A percentile compares a stretch with the other conserved stretches of the same genome.
phyloP scores from a whole-genome alignment of 257 asterid genomes.

The Salvia hispanica region DNA sequence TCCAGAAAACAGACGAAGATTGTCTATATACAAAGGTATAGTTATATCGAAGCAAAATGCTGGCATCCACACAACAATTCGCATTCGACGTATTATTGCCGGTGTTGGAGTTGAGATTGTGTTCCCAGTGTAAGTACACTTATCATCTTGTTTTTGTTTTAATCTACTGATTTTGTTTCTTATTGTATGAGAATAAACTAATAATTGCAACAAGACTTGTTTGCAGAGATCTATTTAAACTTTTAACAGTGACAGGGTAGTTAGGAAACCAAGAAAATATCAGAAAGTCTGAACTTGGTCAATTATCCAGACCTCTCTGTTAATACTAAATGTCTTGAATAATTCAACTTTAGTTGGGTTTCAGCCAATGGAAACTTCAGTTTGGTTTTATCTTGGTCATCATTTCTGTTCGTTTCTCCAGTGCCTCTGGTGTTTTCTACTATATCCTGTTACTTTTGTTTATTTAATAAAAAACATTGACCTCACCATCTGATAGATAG shows the following conservation, averaged over 20 bases:
- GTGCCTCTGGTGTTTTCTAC: background rate
- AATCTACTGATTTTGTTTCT: constrained; percentile 16
- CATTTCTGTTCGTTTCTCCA: background rate
- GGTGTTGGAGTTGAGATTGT: constrained; percentile 97
- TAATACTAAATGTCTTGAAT: background rate
- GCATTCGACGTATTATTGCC: constrained; percentile 83
- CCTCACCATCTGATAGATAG: background rate
- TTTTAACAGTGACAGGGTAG: background rate
- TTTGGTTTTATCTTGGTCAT: background rate
- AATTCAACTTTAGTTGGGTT: constrained; percentile 4
- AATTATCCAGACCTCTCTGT: background rate
- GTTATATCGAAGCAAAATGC: constrained; percentile 89
- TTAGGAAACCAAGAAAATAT: constrained; percentile 4
- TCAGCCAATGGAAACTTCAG: background rate
- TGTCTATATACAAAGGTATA: constrained; percentile 86
- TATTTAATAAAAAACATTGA: background rate
- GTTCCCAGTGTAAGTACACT: constrained; percentile 79
- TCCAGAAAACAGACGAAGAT: constrained; percentile 75
- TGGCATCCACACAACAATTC: constrained; percentile 93
- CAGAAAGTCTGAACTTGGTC: constrained; percentile 2
- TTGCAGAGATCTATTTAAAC: constrained; percentile 1
- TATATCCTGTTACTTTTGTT: background rate
- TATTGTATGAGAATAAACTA: background rate
- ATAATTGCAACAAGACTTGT: background rate
- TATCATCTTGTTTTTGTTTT: constrained; percentile 16